These are phyloP conservation scores for Phytophthora rubi DNA, from an alignment of 352 stramenopile species.

Conservation along the genomic window DNA sequence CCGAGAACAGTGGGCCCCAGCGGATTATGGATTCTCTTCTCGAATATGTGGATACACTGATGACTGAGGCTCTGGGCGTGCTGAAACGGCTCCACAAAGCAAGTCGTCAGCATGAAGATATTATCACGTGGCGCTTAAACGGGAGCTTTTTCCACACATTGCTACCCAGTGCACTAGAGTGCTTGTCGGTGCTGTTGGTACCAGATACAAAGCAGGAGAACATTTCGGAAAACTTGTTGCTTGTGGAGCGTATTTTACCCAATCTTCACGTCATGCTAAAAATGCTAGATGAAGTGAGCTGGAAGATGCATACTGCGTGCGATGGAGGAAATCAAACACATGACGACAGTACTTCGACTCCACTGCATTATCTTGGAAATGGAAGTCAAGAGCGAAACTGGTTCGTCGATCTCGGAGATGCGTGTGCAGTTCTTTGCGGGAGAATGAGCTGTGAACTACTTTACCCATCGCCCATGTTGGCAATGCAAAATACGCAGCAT, in stretches of 20 bases:
- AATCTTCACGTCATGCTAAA: slow-evolving; percentile 56
- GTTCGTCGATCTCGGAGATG: slow-evolving; percentile 58
- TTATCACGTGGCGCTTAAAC: slow-evolving; percentile 55
- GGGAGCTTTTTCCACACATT: slow-evolving; percentile 56
- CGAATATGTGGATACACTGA: slow-evolving; percentile 48
- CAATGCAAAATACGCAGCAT: not conserved
- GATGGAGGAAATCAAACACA: slow-evolving; percentile 41
- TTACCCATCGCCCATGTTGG: slow-evolving; percentile 8
- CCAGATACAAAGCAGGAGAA: not conserved
- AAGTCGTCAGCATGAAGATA: slow-evolving; percentile 62
- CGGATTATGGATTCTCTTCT: slow-evolving; percentile 41
- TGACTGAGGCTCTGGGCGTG: slow-evolving; percentile 40
- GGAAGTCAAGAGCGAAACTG: slow-evolving; percentile 34
- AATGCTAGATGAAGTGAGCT: slow-evolving; percentile 67
- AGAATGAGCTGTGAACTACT: slow-evolving; percentile 46
- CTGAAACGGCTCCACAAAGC: slow-evolving; percentile 58
- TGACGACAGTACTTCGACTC: slow-evolving; percentile 9
- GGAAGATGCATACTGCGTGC: slow-evolving; percentile 48
- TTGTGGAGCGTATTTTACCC: slow-evolving; percentile 49
- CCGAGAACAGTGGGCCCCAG: not conserved
- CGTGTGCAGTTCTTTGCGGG: slow-evolving; percentile 53
- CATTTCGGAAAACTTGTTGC: slow-evolving; percentile 15
- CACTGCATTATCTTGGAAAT: not conserved
- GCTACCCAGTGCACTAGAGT: slow-evolving; percentile 55
- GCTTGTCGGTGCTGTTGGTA: slow-evolving; percentile 42